Base-by-base conservation (phyloP, 371 early-diverging fungal genomes). In the Syncephalastrum racemosum region DNA sequence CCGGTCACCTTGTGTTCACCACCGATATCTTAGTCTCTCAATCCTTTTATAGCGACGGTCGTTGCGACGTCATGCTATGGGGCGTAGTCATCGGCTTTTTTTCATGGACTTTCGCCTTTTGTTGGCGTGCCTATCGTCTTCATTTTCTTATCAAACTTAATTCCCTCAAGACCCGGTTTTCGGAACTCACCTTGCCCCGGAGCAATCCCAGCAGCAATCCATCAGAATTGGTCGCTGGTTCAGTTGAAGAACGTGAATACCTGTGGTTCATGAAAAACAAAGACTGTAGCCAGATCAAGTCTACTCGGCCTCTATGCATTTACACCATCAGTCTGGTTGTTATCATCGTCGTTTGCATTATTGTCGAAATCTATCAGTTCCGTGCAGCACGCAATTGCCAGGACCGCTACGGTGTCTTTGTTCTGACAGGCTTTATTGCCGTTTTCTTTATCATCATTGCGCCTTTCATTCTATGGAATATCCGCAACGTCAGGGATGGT, bases 101-200 rank as follows among this genome's bases (percentile, higher is more conserved):
- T 23, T 68, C 68, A 0, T 76, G 77, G 77, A 58, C 65, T 1
- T 69, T 58, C 56, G 65, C 77, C 4, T 58, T 70, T n/a, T 50
- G 51, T 14, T 58, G 63, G 53, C 60, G 73, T 16, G 68, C 73
- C 0, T 62, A 63, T 25, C 43, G 77, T 2, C 59, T 76, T 3
- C 46, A 55, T n/a, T 64, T 60, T n/a, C 51, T 72, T 4, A 62
- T 68, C 27, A 41, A 60, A 25, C 49, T 72, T 1, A 71, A 71
- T 39, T 44, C 53, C 22, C 53, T 75, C 15, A 61, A 56, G 53
- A 60, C 63, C 19, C 68, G 54, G 4, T 71, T 31, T 8, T 31
- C 36, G 10, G 36, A 31, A 31, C 36, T 31, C 10, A 31, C 36
- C 36, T 31, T 31, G 2, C 36, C 36, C 36, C 36, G 36, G 2